Evolutionary conservation across 2,329 filamentous ascomycete species (phyloP).

Genomic region (Cladophialophora yegresii): DNA sequence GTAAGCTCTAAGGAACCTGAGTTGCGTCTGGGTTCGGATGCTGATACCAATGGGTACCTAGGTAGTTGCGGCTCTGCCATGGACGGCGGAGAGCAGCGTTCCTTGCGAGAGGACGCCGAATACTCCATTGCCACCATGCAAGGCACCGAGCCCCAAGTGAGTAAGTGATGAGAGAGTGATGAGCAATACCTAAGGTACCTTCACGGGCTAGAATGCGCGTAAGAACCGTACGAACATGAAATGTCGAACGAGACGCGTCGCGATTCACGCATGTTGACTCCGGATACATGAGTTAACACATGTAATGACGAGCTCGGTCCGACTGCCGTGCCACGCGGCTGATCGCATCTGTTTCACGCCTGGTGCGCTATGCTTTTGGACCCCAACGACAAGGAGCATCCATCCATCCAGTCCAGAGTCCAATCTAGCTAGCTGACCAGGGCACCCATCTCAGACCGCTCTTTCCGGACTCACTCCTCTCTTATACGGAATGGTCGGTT

Average conservation of each 20-base stretch:
- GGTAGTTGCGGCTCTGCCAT: too few relatives aligned
- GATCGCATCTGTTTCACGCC: not conserved
- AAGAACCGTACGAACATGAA: not conserved
- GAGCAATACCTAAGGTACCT: not conserved
- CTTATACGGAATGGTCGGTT: not conserved
- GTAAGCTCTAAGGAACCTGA: not conserved
- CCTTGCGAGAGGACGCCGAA: not conserved
- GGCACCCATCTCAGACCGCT: not conserved
- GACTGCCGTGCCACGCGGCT: not conserved
- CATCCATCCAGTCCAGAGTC: not conserved
- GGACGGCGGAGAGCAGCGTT: not conserved
- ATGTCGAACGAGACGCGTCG: not conserved
- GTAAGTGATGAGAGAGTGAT: not conserved
- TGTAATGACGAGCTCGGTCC: not conserved
- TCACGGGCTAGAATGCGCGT: not conserved
- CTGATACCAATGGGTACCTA: too few relatives aligned
- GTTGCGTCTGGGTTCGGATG: not conserved
- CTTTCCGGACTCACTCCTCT: not conserved
- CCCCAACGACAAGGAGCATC: not conserved
- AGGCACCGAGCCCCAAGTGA: not conserved
- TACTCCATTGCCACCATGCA: not conserved
- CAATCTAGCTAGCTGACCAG: not conserved
- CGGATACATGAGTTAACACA: not conserved
- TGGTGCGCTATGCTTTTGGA: not conserved
- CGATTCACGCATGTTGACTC: not conserved